Base-by-base conservation (phyloP, 345 rosid genomes). In the Noccaea bulbosa region DNA sequence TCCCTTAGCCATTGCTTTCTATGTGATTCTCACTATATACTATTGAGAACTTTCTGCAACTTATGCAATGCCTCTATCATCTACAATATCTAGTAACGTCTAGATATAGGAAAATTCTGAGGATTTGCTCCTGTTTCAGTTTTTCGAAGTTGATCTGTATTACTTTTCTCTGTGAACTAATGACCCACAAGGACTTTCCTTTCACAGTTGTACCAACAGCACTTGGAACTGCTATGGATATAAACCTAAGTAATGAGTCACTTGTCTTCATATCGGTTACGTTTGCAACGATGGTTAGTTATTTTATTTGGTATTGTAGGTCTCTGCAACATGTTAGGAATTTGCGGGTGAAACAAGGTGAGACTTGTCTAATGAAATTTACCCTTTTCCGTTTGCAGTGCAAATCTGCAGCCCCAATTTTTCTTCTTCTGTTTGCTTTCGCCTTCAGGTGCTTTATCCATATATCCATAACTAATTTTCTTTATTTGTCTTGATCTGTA, bases 181-280 rank as follows among this genome's bases (percentile, higher is more conserved):
- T 89, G 85, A 83, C 63, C 86, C 90, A 87, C 85, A 84, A 86
- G 84, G 87, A 84, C 79, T 91, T 87, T 94, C 87, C 83, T 88
- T 82, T 83, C 81, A 84, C 99, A 95, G 99, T 92, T 90, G 93
- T 95, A 82, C 98, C 99, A 14, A 91, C 96, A 12, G 99, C 98
- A 65, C 86, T 95, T 79, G 94, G 88, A 79, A 92, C 99, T 51
- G 99, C 99, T 59, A 72, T 94, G 93, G 99, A 92, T 81, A 81
- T 94, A 76, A 86, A 92, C 79, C 84, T 94, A 79, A 94, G 98
- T 87, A 94, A 94, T 35, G 98, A 79, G 73, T 94, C 99, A 77
- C 97, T 94, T 73, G 96, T 94, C 78, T 89, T 91, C 81, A 88
- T 94, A 86, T 89, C 99, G 45, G 98, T 92, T 70, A 92, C 99